Conservation (phyloP, 2,329 filamentous ascomycete genomes). For the Fonsecaea monophora region DNA sequence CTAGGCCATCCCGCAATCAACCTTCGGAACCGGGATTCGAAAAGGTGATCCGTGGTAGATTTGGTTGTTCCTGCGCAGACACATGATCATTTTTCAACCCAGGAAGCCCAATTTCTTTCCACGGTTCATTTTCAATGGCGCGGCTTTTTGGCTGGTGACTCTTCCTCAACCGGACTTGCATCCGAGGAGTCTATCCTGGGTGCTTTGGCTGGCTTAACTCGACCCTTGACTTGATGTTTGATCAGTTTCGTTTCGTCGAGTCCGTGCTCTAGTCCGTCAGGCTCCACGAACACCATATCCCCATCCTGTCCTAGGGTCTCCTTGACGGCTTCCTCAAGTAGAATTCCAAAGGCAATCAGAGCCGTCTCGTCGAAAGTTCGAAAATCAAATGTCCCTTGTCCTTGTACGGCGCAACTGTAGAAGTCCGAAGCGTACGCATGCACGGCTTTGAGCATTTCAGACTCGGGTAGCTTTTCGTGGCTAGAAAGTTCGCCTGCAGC, state of each 20-base stretch:
- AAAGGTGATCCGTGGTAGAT: background rate
- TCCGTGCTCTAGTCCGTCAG: slow-evolving; percentile 42
- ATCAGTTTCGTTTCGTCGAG: slow-evolving; percentile 33
- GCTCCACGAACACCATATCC: slow-evolving; percentile 64
- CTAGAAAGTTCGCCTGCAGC: slow-evolving; percentile 42
- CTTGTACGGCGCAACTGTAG: slow-evolving; percentile 51
- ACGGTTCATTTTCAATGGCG: slow-evolving; percentile 24
- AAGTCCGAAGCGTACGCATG: slow-evolving; percentile 65
- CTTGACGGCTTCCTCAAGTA: slow-evolving; percentile 64
- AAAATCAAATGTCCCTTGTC: slow-evolving; percentile 51
- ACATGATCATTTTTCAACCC: slow-evolving; percentile 2
- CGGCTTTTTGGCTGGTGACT: slow-evolving; percentile 30
- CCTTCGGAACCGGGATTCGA: background rate
- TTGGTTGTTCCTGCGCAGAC: background rate
- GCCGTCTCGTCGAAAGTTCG: slow-evolving; percentile 68
- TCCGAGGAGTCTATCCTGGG: slow-evolving; percentile 17
- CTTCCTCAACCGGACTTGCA: slow-evolving; percentile 25
- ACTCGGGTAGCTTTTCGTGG: slow-evolving; percentile 59
- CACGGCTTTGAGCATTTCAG: slow-evolving; percentile 63
- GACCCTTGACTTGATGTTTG: slow-evolving; percentile 37
- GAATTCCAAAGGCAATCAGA: slow-evolving; percentile 64
- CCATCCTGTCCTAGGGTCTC: slow-evolving; percentile 63
- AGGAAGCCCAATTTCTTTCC: background rate
- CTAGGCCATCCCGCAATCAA: background rate
- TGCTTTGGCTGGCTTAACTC: slow-evolving; percentile 25